Conservation (phyloP, 768 basidiomycete genomes). For the Leucocoprinus leucothites region DNA sequence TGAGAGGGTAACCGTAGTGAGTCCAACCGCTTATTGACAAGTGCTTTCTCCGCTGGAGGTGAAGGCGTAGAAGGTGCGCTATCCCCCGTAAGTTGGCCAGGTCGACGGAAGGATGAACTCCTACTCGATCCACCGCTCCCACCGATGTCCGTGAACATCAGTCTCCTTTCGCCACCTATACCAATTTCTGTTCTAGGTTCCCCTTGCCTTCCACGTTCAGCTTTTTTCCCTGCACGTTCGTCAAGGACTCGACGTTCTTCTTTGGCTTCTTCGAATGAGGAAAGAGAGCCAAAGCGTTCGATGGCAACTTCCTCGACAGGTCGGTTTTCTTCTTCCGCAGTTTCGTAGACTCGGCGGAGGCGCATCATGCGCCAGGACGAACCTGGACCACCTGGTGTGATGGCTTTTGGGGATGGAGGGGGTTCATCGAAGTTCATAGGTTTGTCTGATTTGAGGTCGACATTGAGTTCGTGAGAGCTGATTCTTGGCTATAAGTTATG, state of each 20-base stretch:
- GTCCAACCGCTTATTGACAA: conserved; percentile 52
- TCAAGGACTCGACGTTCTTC: conserved; percentile 86
- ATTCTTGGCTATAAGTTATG: conserved; percentile 47
- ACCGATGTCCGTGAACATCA: conserved; percentile 67
- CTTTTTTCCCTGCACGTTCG: conserved; percentile 63
- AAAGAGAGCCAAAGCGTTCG: conserved; percentile 83
- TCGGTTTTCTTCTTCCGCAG: conserved; percentile 79
- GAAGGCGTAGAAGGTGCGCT: conserved; percentile 63
- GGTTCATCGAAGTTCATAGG: conserved; percentile 35
- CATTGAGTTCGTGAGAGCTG: conserved; percentile 62
- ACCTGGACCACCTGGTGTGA: conserved; percentile 85
- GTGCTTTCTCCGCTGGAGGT: conserved; percentile 39
- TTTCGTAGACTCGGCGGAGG: conserved; percentile 83
- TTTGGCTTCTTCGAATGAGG: conserved; percentile 85
- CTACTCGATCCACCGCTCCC: conserved; percentile 69
- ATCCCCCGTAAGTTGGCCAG: conserved; percentile 51
- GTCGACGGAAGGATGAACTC: conserved; percentile 86
- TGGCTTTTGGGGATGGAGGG: conserved; percentile 40
- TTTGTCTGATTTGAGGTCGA: conserved; percentile 45
- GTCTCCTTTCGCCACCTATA: conserved; percentile 45
- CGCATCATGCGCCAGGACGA: conserved; percentile 99
- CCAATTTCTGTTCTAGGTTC: conserved; percentile 29
- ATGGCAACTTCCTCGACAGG: conserved; percentile 75
- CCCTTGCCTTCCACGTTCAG: conserved; percentile 30
- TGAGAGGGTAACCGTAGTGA: conserved; percentile 61